Evolutionary conservation across 1,284 basidiomycete species (phyloP).

Genomic region (Neolentinus lepideus): DNA sequence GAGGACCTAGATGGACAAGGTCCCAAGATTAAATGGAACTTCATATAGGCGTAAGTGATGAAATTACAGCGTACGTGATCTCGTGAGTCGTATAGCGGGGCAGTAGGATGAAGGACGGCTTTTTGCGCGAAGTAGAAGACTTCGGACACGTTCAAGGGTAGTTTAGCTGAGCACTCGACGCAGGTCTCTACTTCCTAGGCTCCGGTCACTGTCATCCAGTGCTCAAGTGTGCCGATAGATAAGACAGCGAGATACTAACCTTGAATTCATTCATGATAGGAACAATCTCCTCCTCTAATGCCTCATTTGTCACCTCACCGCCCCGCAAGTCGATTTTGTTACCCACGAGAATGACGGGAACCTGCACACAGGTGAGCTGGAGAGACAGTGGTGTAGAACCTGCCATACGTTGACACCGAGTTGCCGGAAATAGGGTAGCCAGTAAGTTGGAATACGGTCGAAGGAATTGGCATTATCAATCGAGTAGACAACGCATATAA

Average conservation of each 20-base stretch:
- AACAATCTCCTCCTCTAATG: slow-evolving; percentile 88
- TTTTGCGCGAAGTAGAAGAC: slow-evolving; percentile 99
- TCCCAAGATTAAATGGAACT: background rate
- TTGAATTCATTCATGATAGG: slow-evolving; percentile 98
- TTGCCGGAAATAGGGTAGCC: slow-evolving; percentile 95
- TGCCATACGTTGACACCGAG: slow-evolving; percentile 82
- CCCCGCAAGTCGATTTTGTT: slow-evolving; percentile 97
- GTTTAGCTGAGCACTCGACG: slow-evolving; percentile 91
- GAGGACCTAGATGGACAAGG: slow-evolving; percentile 50
- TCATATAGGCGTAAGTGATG: slow-evolving; percentile 56
- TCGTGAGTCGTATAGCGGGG: slow-evolving; percentile 93
- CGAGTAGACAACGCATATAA: slow-evolving; percentile 96
- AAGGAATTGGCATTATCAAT: slow-evolving; percentile 95
- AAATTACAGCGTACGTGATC: slow-evolving; percentile 87
- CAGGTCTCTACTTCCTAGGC: slow-evolving; percentile 94
- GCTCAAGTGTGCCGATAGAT: slow-evolving; percentile 5
- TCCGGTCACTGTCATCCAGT: slow-evolving; percentile 5
- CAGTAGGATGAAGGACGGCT: slow-evolving; percentile 95
- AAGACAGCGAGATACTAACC: slow-evolving; percentile 33
- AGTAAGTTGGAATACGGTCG: slow-evolving; percentile 96
- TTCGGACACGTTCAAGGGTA: slow-evolving; percentile 90
- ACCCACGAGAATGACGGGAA: slow-evolving; percentile 95
- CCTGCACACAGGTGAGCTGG: slow-evolving; percentile 36
- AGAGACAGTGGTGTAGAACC: slow-evolving; percentile 11
- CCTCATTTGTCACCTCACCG: slow-evolving; percentile 90